Percentiles rank a stretch among this genome's conserved stretches.
Evolutionary conservation across 495 filamentous ascomycete species (phyloP).

Genomic region (Hypoxylon cercidicola): DNA sequence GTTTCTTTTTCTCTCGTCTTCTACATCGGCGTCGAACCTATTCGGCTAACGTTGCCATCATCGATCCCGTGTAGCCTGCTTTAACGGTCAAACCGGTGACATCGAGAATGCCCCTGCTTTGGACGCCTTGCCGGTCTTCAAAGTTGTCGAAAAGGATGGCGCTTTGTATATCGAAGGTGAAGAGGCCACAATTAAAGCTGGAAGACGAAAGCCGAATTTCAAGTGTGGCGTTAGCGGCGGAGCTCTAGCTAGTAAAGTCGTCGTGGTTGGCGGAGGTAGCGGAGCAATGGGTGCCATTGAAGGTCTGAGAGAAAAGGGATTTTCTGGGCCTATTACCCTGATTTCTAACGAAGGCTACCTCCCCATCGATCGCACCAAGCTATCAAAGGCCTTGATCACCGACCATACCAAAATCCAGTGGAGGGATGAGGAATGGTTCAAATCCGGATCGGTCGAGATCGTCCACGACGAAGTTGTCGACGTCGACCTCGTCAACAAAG

Average conservation of each 20-base stretch:
- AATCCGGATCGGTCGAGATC: conserved; percentile 75
- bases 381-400: conserved; percentile 92
- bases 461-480: conserved; percentile 78
- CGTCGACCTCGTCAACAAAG: conserved; percentile 79
- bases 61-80: conserved; percentile 73
- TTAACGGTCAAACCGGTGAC: conserved; percentile 87
- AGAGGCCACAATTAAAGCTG: conserved; percentile 80
- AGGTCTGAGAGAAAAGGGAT: conserved; percentile 81
- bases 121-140: conserved; percentile 82
- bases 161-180: conserved; percentile 86
- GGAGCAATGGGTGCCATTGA: conserved; percentile 84
- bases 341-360: conserved; percentile 85
- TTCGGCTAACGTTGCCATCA: conserved; percentile 27
- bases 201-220: conserved; percentile 74
- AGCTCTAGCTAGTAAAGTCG: conserved; percentile 73
- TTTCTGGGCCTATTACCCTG: conserved; percentile 81
- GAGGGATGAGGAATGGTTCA: conserved; percentile 80
- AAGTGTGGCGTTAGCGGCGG: conserved; percentile 67
- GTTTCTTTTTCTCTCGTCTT: background rate
- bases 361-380: conserved; percentile 92
- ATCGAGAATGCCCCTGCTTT: conserved; percentile 94
- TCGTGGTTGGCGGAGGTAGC: conserved; percentile 91
- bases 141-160: conserved; percentile 79
- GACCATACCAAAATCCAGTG: conserved; percentile 81
- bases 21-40: background rate